These are phyloP conservation scores for Barnettozyma siamensis DNA, from an alignment of 805 yeast species.

Conservation along the genomic window DNA sequence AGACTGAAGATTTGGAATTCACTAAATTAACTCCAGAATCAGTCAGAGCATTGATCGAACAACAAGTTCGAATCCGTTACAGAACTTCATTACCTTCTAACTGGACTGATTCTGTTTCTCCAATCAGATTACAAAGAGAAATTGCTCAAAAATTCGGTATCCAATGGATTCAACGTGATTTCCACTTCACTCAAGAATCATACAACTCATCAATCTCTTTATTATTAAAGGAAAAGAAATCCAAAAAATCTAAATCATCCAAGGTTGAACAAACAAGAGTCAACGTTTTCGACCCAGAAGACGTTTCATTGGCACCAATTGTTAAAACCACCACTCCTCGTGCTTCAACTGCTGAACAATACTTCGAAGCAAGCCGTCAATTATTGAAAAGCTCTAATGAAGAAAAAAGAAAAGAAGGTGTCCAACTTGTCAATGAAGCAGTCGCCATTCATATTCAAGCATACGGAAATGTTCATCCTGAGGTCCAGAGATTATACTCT, in stretches of 20 bases:
- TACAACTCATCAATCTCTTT: conserved; percentile 26
- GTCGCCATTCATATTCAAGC: conserved; percentile 73
- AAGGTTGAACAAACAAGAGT: conserved; percentile 8
- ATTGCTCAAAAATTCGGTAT: conserved; percentile 77
- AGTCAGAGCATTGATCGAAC: conserved; percentile 39
- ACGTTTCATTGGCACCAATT: conserved; percentile 70
- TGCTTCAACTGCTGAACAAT: conserved; percentile 67
- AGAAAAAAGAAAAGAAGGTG: conserved; percentile 48
- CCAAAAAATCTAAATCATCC: conserved; percentile 15
- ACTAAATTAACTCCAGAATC: conserved; percentile 39
- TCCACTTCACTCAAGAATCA: conserved; percentile 36
- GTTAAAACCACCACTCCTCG: conserved; percentile 65
- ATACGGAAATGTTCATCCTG: conserved; percentile 74
- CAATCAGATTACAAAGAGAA: conserved; percentile 51
- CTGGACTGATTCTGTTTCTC: conserved; percentile 41
- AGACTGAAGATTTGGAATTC: conserved; percentile 36
- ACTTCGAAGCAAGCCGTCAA: conserved; percentile 56
- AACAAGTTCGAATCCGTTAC: conserved; percentile 57
- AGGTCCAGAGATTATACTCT: conserved; percentile 66
- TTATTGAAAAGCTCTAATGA: conserved; percentile 13
- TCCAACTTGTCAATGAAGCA: conserved; percentile 62
- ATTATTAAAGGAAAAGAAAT: conserved; percentile 33
- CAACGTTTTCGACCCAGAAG: conserved; percentile 51
- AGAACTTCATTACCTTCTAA: conserved; percentile 48
- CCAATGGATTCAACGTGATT: conserved; percentile 58